Evolutionary conservation across 345 rosid genomes (phyloP).

Genomic region (Noccaea caerulescens): DNA sequence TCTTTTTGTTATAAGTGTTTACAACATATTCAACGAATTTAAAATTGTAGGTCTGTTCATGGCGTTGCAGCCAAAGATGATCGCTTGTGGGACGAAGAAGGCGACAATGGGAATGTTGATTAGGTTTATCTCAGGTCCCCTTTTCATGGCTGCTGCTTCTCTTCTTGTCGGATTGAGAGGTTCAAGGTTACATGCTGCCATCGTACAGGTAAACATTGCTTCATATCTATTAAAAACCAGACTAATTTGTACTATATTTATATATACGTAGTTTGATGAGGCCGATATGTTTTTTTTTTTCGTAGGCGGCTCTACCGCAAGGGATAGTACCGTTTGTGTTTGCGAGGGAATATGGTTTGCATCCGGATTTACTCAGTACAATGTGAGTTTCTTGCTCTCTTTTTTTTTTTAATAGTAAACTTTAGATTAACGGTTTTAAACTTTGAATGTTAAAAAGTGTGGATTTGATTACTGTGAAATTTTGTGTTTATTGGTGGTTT

Average conservation of each 20-base stretch:
- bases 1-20: background rate
- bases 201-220: slow-evolving; percentile 60
- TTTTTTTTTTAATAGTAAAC: background rate
- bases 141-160: slow-evolving; percentile 61
- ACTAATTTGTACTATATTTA: too few species aligned
- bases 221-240: background rate
- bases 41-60: slow-evolving; percentile 64
- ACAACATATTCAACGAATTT: background rate
- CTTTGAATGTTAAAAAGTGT: background rate
- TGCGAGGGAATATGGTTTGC: slow-evolving; percentile 75
- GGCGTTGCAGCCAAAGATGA: slow-evolving; percentile 78
- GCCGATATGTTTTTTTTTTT: slow-evolving; percentile 6
- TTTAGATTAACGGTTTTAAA: background rate
- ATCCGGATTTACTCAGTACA: slow-evolving; percentile 76
- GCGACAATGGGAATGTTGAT: slow-evolving; percentile 68
- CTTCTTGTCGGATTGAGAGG: slow-evolving; percentile 58
- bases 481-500: slow-evolving; percentile 3
- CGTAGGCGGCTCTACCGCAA: slow-evolving; percentile 83
- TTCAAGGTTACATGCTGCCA: slow-evolving; percentile 63
- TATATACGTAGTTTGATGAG: background rate
- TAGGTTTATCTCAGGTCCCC: slow-evolving; percentile 66
- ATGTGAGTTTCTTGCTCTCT: slow-evolving; percentile 48
- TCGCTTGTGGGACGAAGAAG: slow-evolving; percentile 65
- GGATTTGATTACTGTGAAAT: background rate
- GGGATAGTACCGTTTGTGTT: slow-evolving; percentile 83